These are phyloP conservation scores for Trichoderma sp. DNA, from an alignment of 2,329 filamentous ascomycete genomes.

Conservation along the genomic window DNA sequence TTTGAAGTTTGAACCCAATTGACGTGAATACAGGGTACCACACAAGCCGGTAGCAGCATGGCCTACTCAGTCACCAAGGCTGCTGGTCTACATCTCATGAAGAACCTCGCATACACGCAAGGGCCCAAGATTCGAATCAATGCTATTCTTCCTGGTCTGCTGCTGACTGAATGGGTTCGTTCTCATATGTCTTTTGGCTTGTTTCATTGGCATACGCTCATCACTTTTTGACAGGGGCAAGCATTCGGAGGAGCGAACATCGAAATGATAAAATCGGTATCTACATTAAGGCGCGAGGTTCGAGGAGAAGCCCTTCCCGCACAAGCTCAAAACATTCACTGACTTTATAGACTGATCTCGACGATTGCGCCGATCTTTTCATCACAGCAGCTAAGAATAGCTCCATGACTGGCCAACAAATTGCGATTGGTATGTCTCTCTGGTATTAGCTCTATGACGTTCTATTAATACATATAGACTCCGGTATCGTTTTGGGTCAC, in stretches of 20 bases:
- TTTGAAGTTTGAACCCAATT: too few relatives aligned
- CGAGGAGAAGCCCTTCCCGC: not conserved
- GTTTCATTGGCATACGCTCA: not conserved
- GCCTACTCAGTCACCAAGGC: conserved; percentile 14
- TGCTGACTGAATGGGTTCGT: conserved; percentile 17
- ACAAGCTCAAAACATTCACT: not conserved
- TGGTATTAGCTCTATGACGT: too few relatives aligned
- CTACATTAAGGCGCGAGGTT: conserved; percentile 11
- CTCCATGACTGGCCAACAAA: conserved; percentile 16
- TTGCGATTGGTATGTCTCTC: conserved; percentile 1
- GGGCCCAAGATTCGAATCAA: conserved; percentile 17
- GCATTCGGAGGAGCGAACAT: not conserved
- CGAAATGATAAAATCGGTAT: not conserved
- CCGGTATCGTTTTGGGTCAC: conserved; percentile 1
- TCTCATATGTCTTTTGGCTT: not conserved
- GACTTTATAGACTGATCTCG: not conserved
- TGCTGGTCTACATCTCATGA: conserved; percentile 14
- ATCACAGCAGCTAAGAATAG: conserved; percentile 4
- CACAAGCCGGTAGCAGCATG: conserved; percentile 9
- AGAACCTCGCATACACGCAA: conserved; percentile 13
- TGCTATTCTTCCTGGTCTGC: conserved; percentile 10
- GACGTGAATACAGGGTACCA: not conserved
- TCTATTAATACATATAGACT: not conserved
- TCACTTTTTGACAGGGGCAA: not conserved
- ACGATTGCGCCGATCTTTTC: conserved; percentile 7